Base-by-base conservation (phyloP, 352 stramenopile genomes). In the Phytopythium chamaehyphon region DNA sequence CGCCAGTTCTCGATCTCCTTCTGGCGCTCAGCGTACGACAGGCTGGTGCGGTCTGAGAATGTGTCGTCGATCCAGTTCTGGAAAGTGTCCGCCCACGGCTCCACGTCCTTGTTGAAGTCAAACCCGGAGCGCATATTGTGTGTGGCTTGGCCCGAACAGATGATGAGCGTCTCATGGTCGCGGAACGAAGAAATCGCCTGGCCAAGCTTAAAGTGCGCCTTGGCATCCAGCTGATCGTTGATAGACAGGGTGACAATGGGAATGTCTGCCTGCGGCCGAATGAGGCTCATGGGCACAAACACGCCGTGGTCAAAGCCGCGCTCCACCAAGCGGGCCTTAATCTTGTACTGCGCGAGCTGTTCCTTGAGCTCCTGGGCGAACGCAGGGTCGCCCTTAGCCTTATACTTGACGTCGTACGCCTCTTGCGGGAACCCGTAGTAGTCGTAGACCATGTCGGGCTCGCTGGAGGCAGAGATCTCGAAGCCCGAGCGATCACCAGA, bases 231-330 rank as follows among this genome's bases (percentile, higher is more conserved):
- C 45, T 70, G 74, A 26, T 51, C 61, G 46, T 83, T 74, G 40
- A 97, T 71, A 12, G 81, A 96, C 39, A 97, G 58, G 38, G 68
- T 79, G 31, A 97, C 88, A 10, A 97, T 68, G 2, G 90, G 89
- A 46, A 97, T 83, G 51, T 96, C 76, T 0, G 79, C 84, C 31
- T 93, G 62, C 6, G 81, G 79, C 38, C 81, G 88, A 47, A 96
- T 88, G 40, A 95, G 47, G 58, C 81, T 86, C 42, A 97, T 58
- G 15, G 89, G 90, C 16, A 97, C 73, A 66, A 96, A 97, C 7
- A 86, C 66, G 22, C 83, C 90, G 69, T 97, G 90, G 71, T 97
- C 89, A 44, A 85, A 96, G 2, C 83, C 88, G 48, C 90, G 74
- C 21, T 69, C 53, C 2, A 62, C 42, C 38, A 94, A 68, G 45